phyloP scores from a whole-genome alignment of 768 basidiomycete genomes.

The Tylopilus intermedius region DNA sequence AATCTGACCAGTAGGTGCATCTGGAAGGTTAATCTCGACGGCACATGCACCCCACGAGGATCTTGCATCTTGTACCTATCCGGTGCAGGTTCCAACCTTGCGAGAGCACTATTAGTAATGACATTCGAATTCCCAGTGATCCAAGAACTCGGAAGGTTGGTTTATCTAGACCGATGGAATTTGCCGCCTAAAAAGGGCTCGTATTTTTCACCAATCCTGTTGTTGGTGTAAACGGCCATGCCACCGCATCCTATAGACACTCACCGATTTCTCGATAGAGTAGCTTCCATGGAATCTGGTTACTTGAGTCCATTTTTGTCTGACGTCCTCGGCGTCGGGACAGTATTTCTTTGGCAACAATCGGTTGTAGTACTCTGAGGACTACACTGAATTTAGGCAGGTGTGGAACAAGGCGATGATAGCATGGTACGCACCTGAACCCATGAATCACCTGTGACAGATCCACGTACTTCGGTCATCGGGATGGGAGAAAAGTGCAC shows the following conservation, averaged over 20 bases:
- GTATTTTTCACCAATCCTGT: too few species aligned
- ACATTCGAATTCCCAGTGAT: too few species aligned
- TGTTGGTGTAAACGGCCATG: too few species aligned
- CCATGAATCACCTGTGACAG: constrained; percentile 94
- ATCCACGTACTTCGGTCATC: constrained; percentile 97
- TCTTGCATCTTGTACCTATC: too few species aligned
- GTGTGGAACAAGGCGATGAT: neutral
- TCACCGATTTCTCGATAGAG: constrained; percentile 68
- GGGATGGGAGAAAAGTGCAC: constrained; percentile 45
- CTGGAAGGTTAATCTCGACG: too few species aligned
- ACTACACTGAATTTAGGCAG: constrained; percentile 42
- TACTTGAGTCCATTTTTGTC: constrained; percentile 45
- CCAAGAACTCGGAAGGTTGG: too few species aligned
- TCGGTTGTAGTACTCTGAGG: constrained; percentile 76
- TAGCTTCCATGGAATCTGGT: constrained; percentile 51
- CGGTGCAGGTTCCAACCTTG: too few species aligned
- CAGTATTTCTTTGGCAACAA: constrained; percentile 52
- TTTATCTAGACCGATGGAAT: too few species aligned
- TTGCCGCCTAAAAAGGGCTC: too few species aligned
- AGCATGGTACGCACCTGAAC: constrained; percentile 48
- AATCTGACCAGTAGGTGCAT: neutral
- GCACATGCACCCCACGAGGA: too few species aligned
- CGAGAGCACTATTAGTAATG: too few species aligned
- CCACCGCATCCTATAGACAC: constrained; percentile 12
- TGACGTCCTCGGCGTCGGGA: constrained; percentile 34